Base-by-base conservation (phyloP, 1,284 basidiomycete genomes). In the Erythrobasidium hasegawianum region DNA sequence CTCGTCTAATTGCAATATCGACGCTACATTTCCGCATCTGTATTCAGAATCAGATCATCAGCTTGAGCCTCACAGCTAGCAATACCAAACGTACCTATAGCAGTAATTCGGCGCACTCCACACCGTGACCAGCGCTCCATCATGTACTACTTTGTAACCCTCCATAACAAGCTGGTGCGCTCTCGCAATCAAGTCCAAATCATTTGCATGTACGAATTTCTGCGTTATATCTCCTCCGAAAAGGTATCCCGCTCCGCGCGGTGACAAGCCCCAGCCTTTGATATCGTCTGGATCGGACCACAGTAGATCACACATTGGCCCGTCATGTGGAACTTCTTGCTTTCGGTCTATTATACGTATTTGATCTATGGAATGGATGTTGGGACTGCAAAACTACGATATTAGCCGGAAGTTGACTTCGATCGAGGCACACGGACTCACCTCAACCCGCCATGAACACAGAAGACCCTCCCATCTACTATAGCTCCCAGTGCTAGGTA, bases 51-150 rank as follows among this genome's bases (percentile, higher is more conserved):
- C 53, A n/a, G 54, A 54, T 69, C 60, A 60, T 60, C 33, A 60
- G 70, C 24, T 45, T 14, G 43, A 29, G 2, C 9, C 1, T 24
- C 16, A 41, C 33, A 33, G 40, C n/a, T n/a, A n/a, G n/a, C 14
- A 29, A 24, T 24, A 39, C 16, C 43, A 47, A 24, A 81, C 85
- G 64, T 70, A 93, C 87, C 92, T 82, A 78, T 98, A 97, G 78
- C 95, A 98, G 76, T 98, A 98, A 78, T 97, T 98, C 2, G 94
- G 95, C 0, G 94, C 96, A 74, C 89, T 93, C 94, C 95, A 98
- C 20, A 98, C 94, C 1, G 96, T 98, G 10, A 98, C 96, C 72
- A 98, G 95, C 41, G 86, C 87, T 68, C 85, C 82, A 76, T 97
- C 93, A 73, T 97, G 97, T 93, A 97, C 97, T 76, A 95, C 83